Percentiles rank a stretch among this genome's conserved stretches.
These are phyloP conservation scores for Tolypocladium tropicale DNA, from an alignment of 2,329 filamentous ascomycete genomes.

Conservation along the genomic window DNA sequence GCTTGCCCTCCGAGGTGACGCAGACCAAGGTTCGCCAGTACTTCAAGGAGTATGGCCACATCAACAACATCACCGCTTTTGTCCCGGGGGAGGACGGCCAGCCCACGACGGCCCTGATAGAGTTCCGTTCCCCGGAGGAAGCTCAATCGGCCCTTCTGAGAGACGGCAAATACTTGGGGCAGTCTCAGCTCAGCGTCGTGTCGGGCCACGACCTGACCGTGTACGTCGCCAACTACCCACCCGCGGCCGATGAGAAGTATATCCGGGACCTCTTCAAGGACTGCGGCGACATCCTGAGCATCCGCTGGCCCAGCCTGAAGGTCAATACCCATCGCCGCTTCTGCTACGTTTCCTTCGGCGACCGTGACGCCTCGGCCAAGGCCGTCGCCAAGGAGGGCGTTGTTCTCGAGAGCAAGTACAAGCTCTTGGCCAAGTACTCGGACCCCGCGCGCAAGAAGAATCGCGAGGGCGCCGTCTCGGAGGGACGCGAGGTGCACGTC, in stretches of 20 bases:
- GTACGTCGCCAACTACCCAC: slow-evolving; percentile 85
- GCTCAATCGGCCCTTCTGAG: slow-evolving; percentile 71
- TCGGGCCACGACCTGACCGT: slow-evolving; percentile 71
- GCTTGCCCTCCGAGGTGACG: slow-evolving; percentile 59
- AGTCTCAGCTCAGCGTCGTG: slow-evolving; percentile 61
- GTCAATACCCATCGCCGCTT: slow-evolving; percentile 83
- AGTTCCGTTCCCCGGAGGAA: slow-evolving; percentile 75
- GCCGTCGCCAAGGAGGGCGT: slow-evolving; percentile 66
- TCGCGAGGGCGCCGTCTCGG: slow-evolving; percentile 70
- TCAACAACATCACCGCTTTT: slow-evolving; percentile 62
- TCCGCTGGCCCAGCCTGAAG: slow-evolving; percentile 87
- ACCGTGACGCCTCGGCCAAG: slow-evolving; percentile 53
- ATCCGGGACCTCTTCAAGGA: slow-evolving; percentile 58
- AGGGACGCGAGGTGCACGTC: slow-evolving; percentile 78
- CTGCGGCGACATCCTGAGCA: slow-evolving; percentile 72
- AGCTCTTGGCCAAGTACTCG: slow-evolving; percentile 71
- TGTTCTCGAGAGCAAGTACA: slow-evolving; percentile 56
- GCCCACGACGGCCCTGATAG: slow-evolving; percentile 64
- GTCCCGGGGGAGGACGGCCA: slow-evolving; percentile 50
- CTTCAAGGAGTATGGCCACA: slow-evolving; percentile 80
- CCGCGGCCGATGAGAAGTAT: slow-evolving; percentile 60
- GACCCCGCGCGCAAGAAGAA: slow-evolving; percentile 69
- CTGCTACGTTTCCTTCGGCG: slow-evolving; percentile 87
- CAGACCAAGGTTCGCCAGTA: slow-evolving; percentile 74
- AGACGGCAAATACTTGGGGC: slow-evolving; percentile 69